Conservation (phyloP, 257 asterid genomes). For the Solanum paucissectum region DNA sequence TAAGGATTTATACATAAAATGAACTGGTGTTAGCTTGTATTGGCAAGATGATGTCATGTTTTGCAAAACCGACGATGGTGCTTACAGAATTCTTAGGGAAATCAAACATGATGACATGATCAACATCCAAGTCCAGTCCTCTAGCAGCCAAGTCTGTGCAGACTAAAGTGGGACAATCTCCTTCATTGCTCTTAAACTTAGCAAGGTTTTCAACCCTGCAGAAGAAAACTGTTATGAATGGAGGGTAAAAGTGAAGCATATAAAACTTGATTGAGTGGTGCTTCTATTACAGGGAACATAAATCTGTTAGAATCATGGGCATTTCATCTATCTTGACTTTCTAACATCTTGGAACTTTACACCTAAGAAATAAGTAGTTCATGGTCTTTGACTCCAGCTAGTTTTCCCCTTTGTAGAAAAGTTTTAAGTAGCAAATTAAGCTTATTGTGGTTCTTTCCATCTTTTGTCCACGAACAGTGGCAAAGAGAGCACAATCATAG, state of each 20-base stretch:
- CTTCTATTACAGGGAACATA: not conserved
- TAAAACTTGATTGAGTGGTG: not conserved
- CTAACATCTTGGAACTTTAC: not conserved
- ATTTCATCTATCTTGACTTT: not conserved
- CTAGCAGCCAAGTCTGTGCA: constrained; percentile 98
- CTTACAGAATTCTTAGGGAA: constrained; percentile 92
- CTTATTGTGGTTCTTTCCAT: not conserved
- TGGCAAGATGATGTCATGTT: not conserved
- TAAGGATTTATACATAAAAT: not conserved
- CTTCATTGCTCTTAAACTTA: constrained; percentile 76
- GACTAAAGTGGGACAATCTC: constrained; percentile 96
- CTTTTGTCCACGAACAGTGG: not conserved
- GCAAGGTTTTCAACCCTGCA: constrained; percentile 72
- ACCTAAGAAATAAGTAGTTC: not conserved
- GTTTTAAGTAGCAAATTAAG: not conserved
- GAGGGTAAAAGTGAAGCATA: not conserved
- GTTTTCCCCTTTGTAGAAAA: not conserved
- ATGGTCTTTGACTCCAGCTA: not conserved
- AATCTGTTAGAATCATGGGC: not conserved
- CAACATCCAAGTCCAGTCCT: constrained; percentile 97
- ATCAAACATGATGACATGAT: constrained; percentile 98
- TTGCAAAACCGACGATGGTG: not conserved
- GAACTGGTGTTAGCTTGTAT: not conserved
- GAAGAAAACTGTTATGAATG: constrained; percentile 1
- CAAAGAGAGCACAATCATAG: not conserved